Evolutionary conservation across 257 asterid genomes (phyloP), one percentile per base, ranked within the genome.

Genomic region (Mitragyna speciosa): DNA sequence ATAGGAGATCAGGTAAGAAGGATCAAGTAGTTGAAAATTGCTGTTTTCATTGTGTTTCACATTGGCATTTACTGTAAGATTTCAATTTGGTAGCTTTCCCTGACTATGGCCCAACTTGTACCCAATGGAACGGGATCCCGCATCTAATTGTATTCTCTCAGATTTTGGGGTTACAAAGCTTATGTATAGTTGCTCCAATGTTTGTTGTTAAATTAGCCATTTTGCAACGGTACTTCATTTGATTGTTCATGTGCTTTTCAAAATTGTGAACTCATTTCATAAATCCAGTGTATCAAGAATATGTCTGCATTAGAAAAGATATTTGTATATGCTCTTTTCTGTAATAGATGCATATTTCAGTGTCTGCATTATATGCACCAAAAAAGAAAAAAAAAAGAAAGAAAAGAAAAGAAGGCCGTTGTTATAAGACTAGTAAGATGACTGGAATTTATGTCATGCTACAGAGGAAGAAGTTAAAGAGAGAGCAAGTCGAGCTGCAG

Each of bases 401-500:
- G 10, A 61, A n/a, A 9, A 10, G 11, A 9, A 2, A 43, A 43
- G 47, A 43, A 45, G 49, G 49, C 11, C 6, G n/a, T 63, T 73
- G 4, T 20, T 16, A 15, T 22, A 9, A 56, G n/a, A 47, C 16
- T 43, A 47, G 47, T 24, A 59, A 43, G 15, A 47, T 67, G 26
- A 69, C 74, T 24, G 20, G 52, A 49, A 30, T 69, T 71, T 39
- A 14, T 41, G 30, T 72, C 71, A 78, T 70, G 78, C 74, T 83
- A 79, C 94, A 91, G 99, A 93, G 84, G 97, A 90, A 80, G 91
- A 90, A 80, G 89, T 83, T 75, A 87, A 87, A 66, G 97, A 95
- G 87, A 85, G 96, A 84, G 91, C 94, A 6, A 84, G 86, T 33
- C 88, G 96, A 85, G 95, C 98, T 49, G 99, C 99, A 14, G 97